A percentile compares a stretch with the other conserved stretches of the same genome.
Evolutionary conservation across 2,329 filamentous ascomycete genomes (phyloP).

Genomic region (Calonectria hongkongensis): DNA sequence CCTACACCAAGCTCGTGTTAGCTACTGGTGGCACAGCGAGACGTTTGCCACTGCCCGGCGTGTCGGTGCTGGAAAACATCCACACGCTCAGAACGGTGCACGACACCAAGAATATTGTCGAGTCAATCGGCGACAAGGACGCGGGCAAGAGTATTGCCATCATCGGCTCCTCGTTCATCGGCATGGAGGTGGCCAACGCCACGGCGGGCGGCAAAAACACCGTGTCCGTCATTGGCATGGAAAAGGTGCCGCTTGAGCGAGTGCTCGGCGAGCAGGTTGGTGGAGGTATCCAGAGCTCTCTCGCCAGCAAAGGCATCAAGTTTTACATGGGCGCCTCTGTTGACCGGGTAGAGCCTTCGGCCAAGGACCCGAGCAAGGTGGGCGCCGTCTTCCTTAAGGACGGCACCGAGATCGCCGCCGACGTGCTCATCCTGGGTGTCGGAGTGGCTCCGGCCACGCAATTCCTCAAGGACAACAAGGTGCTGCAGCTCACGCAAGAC

Average conservation of each 20-base stretch:
- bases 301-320: constrained; percentile 91
- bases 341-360: constrained; percentile 86
- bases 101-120: constrained; percentile 85
- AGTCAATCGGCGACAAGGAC: constrained; percentile 83
- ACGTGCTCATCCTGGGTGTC: constrained; percentile 93
- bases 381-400: constrained; percentile 90
- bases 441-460: constrained; percentile 91
- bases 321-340: constrained; percentile 90
- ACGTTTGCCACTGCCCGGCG: constrained; percentile 85
- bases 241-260: constrained; percentile 87
- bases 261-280: constrained; percentile 91
- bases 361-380: constrained; percentile 80
- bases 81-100: constrained; percentile 88
- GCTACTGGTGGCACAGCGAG: constrained; percentile 89
- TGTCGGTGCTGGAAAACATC: constrained; percentile 90
- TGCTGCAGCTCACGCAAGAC: constrained; percentile 84
- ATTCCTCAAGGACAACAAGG: constrained; percentile 84
- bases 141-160: constrained; percentile 92
- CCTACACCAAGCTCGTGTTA: constrained; percentile 92
- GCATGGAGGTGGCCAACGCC: constrained; percentile 96
- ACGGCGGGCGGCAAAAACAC: constrained; percentile 82
- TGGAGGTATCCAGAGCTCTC: constrained; percentile 83
- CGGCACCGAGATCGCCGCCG: constrained; percentile 87
- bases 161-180: constrained; percentile 95
- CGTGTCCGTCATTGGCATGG: constrained; percentile 92